Evolutionary conservation across 2,329 filamentous ascomycete species (phyloP).

Genomic region (Diplodia seriata): DNA sequence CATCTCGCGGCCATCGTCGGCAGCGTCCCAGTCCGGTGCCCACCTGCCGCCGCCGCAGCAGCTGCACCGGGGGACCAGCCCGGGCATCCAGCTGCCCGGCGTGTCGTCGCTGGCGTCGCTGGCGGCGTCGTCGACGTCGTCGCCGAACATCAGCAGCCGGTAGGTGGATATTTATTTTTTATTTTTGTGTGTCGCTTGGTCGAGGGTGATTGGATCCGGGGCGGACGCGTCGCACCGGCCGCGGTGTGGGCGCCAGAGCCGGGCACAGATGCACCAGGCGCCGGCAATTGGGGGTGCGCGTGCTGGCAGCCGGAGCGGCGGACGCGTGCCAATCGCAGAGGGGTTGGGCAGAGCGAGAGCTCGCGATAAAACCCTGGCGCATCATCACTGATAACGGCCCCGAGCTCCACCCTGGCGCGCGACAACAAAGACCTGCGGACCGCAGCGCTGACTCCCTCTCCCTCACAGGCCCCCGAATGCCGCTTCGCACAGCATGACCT

Average conservation of each 20-base stretch:
- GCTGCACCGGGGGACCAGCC: slow-evolving; percentile 49
- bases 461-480: slow-evolving; percentile 43
- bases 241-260: slow-evolving; percentile 34
- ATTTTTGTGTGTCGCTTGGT: slow-evolving; percentile 21
- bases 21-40: slow-evolving; percentile 47
- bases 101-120: slow-evolving; percentile 67
- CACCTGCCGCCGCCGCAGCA: slow-evolving; percentile 40
- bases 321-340: not conserved
- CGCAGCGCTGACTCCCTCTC: slow-evolving; percentile 18
- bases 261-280: slow-evolving; percentile 37
- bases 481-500: slow-evolving; percentile 63
- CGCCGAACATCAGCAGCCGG: slow-evolving; percentile 52
- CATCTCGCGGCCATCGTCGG: slow-evolving; percentile 60
- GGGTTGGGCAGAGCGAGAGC: slow-evolving; percentile 35
- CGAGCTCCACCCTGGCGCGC: slow-evolving; percentile 24
- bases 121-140: slow-evolving; percentile 55
- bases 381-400: slow-evolving; percentile 28
- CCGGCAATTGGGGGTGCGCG: not conserved
- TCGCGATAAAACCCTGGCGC: slow-evolving; percentile 18
- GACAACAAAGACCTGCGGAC: slow-evolving; percentile 16
- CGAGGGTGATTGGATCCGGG: slow-evolving; percentile 37
- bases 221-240: slow-evolving; percentile 32
- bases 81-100: slow-evolving; percentile 59
- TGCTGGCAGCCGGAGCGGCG: not conserved
- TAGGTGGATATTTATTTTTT: slow-evolving; percentile 35